phyloP scores from a whole-genome alignment of 805 yeast genomes.

The Saccharomycopsis javanensis region DNA sequence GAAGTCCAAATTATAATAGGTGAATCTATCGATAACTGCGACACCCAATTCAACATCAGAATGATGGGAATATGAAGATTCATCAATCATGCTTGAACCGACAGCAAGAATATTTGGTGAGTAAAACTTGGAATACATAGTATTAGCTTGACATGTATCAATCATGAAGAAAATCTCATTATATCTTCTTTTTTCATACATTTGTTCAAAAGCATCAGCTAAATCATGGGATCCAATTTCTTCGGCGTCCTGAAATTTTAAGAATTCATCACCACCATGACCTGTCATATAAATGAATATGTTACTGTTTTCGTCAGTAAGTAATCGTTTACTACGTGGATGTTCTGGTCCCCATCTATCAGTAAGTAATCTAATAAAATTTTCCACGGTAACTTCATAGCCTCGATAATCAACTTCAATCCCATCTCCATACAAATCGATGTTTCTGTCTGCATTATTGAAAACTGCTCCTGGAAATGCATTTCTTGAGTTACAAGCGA shows the following conservation, averaged over 20 bases:
- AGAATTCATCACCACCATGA: conserved; percentile 96
- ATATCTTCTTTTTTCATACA: conserved; percentile 92
- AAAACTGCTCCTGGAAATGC: conserved; percentile 94
- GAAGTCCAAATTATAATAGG: conserved; percentile 83
- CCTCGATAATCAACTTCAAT: conserved; percentile 97
- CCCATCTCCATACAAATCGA: conserved; percentile 88
- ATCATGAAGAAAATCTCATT: conserved; percentile 95
- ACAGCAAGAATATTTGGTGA: conserved; percentile 89
- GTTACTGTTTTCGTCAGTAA: conserved; percentile 91
- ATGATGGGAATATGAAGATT: conserved; percentile 90
- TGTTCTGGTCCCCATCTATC: conserved; percentile 95
- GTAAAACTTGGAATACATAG: conserved; percentile 88
- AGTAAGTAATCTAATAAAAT: conserved; percentile 82
- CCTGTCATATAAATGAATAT: conserved; percentile 95
- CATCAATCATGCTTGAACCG: conserved; percentile 82
- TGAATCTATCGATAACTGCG: conserved; percentile 94
- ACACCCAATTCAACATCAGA: conserved; percentile 95
- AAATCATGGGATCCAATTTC: conserved; percentile 92
- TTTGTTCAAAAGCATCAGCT: conserved; percentile 95
- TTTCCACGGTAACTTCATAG: conserved; percentile 96
- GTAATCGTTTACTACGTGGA: conserved; percentile 80
- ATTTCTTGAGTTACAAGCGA: conserved; percentile 93
- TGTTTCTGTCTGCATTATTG: conserved; percentile 84
- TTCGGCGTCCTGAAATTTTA: conserved; percentile 97
- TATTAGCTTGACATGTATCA: conserved; percentile 97